phyloP scores from a whole-genome alignment of 2,329 filamentous ascomycete genomes.

The Ophiostoma sp. region DNA sequence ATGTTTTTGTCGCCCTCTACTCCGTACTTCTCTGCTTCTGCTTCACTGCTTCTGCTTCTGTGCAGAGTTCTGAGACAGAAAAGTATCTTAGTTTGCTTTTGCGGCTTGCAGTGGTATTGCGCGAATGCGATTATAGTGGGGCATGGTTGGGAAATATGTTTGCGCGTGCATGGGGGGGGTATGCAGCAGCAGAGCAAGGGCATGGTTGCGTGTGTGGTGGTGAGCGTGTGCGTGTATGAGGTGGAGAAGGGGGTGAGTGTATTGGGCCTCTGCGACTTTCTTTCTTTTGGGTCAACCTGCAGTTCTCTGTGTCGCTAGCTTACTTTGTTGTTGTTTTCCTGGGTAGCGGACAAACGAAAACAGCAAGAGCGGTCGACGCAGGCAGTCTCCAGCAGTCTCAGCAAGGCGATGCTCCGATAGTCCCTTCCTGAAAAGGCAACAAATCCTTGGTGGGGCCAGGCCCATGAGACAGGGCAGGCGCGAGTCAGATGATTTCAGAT shows the following conservation, averaged over 20 bases:
- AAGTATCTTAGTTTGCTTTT: not conserved
- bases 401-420: conserved; percentile 17
- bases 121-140: conserved; percentile 13
- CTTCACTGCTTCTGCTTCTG: not conserved
- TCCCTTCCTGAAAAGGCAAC: conserved; percentile 19
- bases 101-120: conserved; percentile 12
- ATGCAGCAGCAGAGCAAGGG: conserved; percentile 4
- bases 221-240: not conserved
- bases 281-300: conserved; percentile 9
- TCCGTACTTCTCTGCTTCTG: conserved; percentile 5
- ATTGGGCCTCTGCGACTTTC: not conserved
- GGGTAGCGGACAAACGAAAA: conserved; percentile 6
- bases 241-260: not conserved
- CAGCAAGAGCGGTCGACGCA: conserved; percentile 10
- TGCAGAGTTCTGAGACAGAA: not conserved
- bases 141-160: not conserved
- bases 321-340: not conserved
- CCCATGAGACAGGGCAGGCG: conserved; percentile 14
- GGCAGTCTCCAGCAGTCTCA: conserved; percentile 17
- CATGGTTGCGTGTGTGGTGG: not conserved
- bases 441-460: conserved; percentile 17
- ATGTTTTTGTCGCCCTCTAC: not conserved
- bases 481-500: conserved; percentile 20
- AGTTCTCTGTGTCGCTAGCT: not conserved
- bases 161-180: conserved; percentile 7